Base-by-base conservation (phyloP, 192 early-diverging fungal genomes). In the Geranomyces variabilis region DNA sequence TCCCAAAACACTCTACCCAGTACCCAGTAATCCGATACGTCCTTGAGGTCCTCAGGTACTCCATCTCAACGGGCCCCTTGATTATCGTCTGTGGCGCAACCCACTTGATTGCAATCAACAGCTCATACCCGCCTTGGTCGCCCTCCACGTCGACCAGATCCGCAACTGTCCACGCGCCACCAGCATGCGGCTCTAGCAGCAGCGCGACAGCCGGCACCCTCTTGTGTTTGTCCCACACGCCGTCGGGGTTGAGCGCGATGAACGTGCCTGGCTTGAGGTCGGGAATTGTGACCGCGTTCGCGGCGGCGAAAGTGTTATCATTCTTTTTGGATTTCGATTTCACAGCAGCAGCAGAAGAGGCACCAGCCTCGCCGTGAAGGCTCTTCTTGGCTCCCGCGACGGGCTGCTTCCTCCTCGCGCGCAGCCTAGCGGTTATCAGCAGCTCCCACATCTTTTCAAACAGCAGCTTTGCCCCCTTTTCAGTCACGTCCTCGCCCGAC, bases 381-480 rank as follows among this genome's bases (percentile, higher is more conserved):
- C 36, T 41, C 36, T 10, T 41, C 36, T 53, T 26, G 51, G 24
- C 24, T 10, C 70, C 61, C n/a, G 24, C 17, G 48, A 26, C 62
- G 15, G 56, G 44, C 55, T 66, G 55, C 17, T 47, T 51, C 71
- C 69, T 69, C 49, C 78, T 64, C 15, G 33, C 53, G 45, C 49
- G 44, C 8, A 69, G 73, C 41, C 79, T 34, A 17, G 67, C 67
- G 63, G 81, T 79, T 0, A 80, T 49, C 12, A 80, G 31, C 46
- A 81, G 47, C 46, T 57, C 49, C 81, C 81, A 83, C 46, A 83
- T 47, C 24, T 73, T 61, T 29, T 81, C 44, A 71, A 81, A 84
- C 33, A 84, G 75, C 36, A 41, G 67, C 28, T 83, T 81, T 17
- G 80, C 82, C 41, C 44, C 43, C 60, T 79, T 81, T 21, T 56